Evolutionary conservation across 2,329 filamentous ascomycete genomes (phyloP).

Genomic region (Thermothelomyces thermophilus): DNA sequence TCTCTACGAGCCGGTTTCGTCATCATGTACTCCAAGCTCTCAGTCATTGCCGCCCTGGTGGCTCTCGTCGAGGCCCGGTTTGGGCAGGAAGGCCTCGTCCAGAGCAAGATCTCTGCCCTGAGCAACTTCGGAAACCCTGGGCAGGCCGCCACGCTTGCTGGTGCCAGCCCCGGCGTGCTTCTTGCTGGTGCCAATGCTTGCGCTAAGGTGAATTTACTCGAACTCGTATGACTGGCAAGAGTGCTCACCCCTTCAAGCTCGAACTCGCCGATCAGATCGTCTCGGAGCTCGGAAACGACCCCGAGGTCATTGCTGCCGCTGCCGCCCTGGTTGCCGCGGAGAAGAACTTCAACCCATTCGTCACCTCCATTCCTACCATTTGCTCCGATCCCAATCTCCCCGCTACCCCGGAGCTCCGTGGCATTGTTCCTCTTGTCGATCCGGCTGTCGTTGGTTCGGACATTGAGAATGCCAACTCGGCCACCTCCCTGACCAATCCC

Average conservation of each 20-base stretch:
- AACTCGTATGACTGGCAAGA: no score
- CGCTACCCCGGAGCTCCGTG: conserved; percentile 53
- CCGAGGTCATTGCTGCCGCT: conserved; percentile 54
- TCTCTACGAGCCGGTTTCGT: neutral
- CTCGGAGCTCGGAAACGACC: conserved; percentile 51
- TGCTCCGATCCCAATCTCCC: conserved; percentile 59
- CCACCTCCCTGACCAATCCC: conserved; percentile 44
- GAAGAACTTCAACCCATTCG: conserved; percentile 68
- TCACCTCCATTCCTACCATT: conserved; percentile 51
- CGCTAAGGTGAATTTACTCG: conserved; percentile 50
- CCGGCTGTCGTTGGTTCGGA: conserved; percentile 53
- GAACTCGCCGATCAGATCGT: conserved; percentile 59
- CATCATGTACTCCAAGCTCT: conserved; percentile 25
- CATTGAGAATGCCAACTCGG: conserved; percentile 54
- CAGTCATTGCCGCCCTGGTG: conserved; percentile 29
- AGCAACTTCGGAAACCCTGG: conserved; percentile 51
- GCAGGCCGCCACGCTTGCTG: conserved; percentile 57
- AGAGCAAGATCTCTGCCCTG: conserved; percentile 47
- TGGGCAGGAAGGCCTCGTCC: conserved; percentile 55
- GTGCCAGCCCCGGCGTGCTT: conserved; percentile 54
- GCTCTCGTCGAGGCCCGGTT: conserved; percentile 51
- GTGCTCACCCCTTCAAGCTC: conserved; percentile 38
- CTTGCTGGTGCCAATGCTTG: conserved; percentile 61
- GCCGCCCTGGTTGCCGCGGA: conserved; percentile 60
- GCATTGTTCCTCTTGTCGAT: conserved; percentile 62